Evolutionary conservation across 2,329 filamentous ascomycete species (phyloP).

Genomic region (Fonsecaea erecta): DNA sequence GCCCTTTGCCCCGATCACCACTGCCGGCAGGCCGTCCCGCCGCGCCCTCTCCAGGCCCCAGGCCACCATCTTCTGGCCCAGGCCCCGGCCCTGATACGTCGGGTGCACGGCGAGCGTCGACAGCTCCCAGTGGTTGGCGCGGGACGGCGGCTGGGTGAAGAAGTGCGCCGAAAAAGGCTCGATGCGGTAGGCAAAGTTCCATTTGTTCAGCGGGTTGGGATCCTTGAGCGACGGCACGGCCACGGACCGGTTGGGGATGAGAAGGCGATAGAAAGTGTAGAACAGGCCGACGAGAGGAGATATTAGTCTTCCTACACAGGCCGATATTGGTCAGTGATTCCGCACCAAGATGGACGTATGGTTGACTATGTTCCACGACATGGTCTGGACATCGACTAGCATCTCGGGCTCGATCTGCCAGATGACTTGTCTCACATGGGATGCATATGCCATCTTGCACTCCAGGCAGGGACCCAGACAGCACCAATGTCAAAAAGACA

Average conservation of each 20-base stretch:
- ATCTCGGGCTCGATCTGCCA: too few species aligned
- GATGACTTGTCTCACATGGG: too few species aligned
- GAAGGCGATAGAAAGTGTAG: constrained; percentile 4
- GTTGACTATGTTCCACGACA: not conserved
- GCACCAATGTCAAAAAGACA: too few species aligned
- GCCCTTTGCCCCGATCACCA: constrained; percentile 20
- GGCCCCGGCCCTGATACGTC: constrained; percentile 25
- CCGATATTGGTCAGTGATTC: not conserved
- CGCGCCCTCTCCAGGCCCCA: constrained; percentile 30
- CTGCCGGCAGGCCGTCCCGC: constrained; percentile 23
- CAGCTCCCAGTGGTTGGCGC: constrained; percentile 30
- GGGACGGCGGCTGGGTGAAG: constrained; percentile 13
- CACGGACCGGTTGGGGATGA: constrained; percentile 14
- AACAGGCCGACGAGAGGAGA: constrained; percentile 5
- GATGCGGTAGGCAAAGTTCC: constrained; percentile 15
- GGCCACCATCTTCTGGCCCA: constrained; percentile 32
- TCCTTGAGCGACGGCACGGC: constrained; percentile 8
- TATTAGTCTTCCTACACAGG: not conserved
- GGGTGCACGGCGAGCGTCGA: constrained; percentile 31
- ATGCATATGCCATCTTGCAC: too few species aligned
- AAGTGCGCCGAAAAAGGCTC: constrained; percentile 11
- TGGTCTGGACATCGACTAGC: too few species aligned
- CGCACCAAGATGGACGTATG: not conserved
- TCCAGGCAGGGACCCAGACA: too few species aligned
- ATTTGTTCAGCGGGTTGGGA: constrained; percentile 21